phyloP scores from a whole-genome alignment of 140 eudicot species.

The Oenanthe javanica region DNA sequence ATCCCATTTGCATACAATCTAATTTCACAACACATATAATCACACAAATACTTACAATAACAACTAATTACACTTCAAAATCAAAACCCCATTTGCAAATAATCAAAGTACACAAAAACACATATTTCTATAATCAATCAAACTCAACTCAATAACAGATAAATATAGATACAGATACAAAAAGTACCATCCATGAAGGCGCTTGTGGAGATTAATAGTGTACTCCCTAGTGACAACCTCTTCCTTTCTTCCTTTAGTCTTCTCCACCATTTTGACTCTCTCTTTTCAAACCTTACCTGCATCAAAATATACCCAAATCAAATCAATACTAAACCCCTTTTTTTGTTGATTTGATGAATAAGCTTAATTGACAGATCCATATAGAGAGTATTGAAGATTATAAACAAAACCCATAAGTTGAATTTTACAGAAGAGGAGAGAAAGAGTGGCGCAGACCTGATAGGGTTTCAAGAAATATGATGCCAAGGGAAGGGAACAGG shows the following conservation, averaged over 20 bases:
- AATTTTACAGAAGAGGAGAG: background rate
- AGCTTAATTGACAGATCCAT: background rate
- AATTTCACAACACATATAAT: background rate
- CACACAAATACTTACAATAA: no score
- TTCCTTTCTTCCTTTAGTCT: conserved; percentile 28
- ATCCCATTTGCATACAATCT: background rate
- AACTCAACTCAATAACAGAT: background rate
- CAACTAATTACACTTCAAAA: no score
- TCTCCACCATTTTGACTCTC: conserved; percentile 21
- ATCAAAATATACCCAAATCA: background rate
- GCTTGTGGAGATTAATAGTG: conserved; percentile 36
- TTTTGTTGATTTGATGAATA: background rate
- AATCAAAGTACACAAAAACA: no score
- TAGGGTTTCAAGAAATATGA: background rate
- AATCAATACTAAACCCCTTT: background rate
- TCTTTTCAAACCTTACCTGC: background rate
- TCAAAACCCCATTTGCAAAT: no score
- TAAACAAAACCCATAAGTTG: background rate
- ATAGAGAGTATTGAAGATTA: background rate
- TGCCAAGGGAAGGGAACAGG: background rate
- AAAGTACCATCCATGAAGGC: conserved; percentile 22
- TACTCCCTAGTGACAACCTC: conserved; percentile 35
- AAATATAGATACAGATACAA: background rate
- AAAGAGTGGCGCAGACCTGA: background rate
- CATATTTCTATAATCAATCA: no score